Percentiles rank a stretch among this genome's conserved stretches.
Evolutionary conservation across 345 rosid species (phyloP).

Genomic region (Camelina sativa): DNA sequence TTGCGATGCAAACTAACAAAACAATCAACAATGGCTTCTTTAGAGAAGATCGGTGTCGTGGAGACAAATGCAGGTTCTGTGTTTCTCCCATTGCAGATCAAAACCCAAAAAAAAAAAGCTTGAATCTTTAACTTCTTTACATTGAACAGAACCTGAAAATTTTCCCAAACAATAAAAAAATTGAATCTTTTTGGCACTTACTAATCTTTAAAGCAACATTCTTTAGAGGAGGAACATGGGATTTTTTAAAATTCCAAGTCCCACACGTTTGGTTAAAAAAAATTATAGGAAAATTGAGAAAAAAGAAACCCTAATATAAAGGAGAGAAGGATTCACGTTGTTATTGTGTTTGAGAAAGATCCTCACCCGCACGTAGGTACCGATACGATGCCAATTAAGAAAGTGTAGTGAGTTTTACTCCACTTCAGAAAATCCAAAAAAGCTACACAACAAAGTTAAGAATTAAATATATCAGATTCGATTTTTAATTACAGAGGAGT

Average conservation of each 20-base stretch:
- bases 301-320: conserved; percentile 5
- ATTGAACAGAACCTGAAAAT: conserved; percentile 32
- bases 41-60: conserved; percentile 69
- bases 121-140: conserved; percentile 39
- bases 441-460: background rate
- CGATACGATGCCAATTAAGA: background rate
- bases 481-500: conserved; percentile 7
- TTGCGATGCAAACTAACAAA: conserved; percentile 72
- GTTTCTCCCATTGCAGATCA: conserved; percentile 62
- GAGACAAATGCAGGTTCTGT: conserved; percentile 63
- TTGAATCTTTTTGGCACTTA: conserved; percentile 16
- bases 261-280: conserved; percentile 36
- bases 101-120: no score
- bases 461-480: conserved; percentile 19
- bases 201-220: conserved; percentile 30
- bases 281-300: background rate
- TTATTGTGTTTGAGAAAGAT: conserved; percentile 35
- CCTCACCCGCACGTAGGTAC: conserved; percentile 31
- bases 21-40: conserved; percentile 88
- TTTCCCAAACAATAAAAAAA: background rate
- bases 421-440: conserved; percentile 14
- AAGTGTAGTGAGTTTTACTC: conserved; percentile 12
- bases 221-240: conserved; percentile 22
- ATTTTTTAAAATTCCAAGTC: background rate
- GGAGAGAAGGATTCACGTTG: conserved; percentile 35